A percentile compares a stretch with the other conserved stretches of the same genome.
Evolutionary conservation across 1,284 basidiomycete genomes (phyloP).

Genomic region (Trametes hirsuta): DNA sequence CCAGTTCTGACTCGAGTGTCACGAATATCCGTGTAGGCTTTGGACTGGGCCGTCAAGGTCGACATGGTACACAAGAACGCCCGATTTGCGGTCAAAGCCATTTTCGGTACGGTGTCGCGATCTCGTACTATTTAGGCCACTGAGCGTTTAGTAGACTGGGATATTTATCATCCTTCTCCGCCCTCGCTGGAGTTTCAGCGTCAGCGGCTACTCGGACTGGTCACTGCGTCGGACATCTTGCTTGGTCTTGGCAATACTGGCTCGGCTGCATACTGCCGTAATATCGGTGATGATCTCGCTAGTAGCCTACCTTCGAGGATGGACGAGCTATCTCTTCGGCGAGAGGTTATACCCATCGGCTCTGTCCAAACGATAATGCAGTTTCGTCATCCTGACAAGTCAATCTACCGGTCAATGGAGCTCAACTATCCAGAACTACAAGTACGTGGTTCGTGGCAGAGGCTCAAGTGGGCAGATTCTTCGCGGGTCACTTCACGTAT

Average conservation of each 20-base stretch:
- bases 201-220: conserved; percentile 22
- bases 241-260: conserved; percentile 29
- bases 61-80: conserved; percentile 22
- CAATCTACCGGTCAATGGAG: conserved; percentile 13
- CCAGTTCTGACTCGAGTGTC: neutral
- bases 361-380: conserved; percentile 2
- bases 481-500: conserved; percentile 23
- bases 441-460: conserved; percentile 32
- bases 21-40: conserved; percentile 3
- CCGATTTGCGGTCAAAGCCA: conserved; percentile 5
- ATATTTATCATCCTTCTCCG: conserved; percentile 6
- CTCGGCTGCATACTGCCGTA: conserved; percentile 22
- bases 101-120: conserved; percentile 8
- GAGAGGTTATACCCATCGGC: conserved; percentile 9
- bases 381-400: conserved; percentile 28
- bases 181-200: conserved; percentile 20
- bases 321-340: conserved; percentile 13
- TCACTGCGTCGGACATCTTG: conserved; percentile 23
- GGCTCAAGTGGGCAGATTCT: conserved; percentile 25
- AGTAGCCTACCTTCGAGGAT: conserved; percentile 1
- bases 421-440: conserved; percentile 22
- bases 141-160: conserved; percentile 13
- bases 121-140: neutral
- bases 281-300: conserved; percentile 17
- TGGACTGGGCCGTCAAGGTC: conserved; percentile 21